Base-by-base conservation (phyloP, 176 grass and related monocot genomes). In the bread wheat (Triticum aestivum) region DNA sequence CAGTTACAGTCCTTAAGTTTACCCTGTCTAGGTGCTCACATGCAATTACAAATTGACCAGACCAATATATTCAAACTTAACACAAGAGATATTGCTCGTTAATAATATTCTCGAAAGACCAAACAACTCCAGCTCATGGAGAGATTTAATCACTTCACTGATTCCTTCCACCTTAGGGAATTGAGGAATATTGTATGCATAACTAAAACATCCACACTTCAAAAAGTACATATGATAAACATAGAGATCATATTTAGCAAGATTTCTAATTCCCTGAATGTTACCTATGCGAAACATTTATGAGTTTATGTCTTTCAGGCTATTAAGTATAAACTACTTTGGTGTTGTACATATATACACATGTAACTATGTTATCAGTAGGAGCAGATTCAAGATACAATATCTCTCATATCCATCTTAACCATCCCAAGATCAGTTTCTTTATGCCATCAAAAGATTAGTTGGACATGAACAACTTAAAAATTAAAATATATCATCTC, bases 261-360 rank as follows among this genome's bases (percentile, higher is more conserved):
- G 73, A 24, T 73, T 65, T 83, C 33, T 79, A 83, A 51, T 32
- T 79, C 67, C 20, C 34, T 15, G 44, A 73, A 18, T 41, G 79
- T 32, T 69, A 23, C 5, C 37, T 61, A 51, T n/a, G 30, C 23
- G 29, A 34, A 45, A 67, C 5, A 7, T 67, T 33, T 33, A 17
- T 74, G 6, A 27, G 41, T 68, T 29, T 63, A 77, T 64, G 8
- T 24, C 2, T 78, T 83, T 78, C 52, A 58, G 54, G 72, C 65
- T 52, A 90, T 73, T 44, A 17, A 78, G 39, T 78, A 78, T 71
- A 62, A 72, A 88, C 54, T 79, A 69, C 29, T 49, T 85, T 8
- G 56, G 17, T 59, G 18, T 21, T 59, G 0, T 21, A 59, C 5
- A 21, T 59, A 54, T 54, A 54, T 54, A 21, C 56, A 59, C 56